Percentiles rank a stretch among this genome's conserved stretches.
Evolutionary conservation across 2,329 filamentous ascomycete species (phyloP).

Genomic region (Immersiporthe knoxdaviesiana): DNA sequence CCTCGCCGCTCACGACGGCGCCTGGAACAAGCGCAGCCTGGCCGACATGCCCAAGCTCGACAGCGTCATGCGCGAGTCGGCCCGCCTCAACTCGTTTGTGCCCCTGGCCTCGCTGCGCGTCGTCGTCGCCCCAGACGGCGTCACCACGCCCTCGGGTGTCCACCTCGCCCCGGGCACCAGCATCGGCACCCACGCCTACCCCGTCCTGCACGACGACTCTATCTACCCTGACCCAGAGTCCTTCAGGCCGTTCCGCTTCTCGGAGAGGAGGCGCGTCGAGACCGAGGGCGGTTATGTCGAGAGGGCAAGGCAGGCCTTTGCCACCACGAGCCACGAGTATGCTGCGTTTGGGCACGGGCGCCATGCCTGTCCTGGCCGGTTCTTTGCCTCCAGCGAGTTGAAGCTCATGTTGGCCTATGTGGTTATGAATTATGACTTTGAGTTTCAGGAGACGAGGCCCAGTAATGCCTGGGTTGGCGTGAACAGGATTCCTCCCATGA

Average conservation of each 20-base stretch:
- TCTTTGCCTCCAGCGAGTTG: constrained; percentile 43
- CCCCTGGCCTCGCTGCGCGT: constrained; percentile 42
- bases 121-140: constrained; percentile 40
- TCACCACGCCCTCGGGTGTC: constrained; percentile 40
- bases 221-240: constrained; percentile 39
- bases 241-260: constrained; percentile 46
- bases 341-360: constrained; percentile 44
- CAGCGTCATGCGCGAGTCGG: constrained; percentile 47
- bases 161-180: constrained; percentile 41
- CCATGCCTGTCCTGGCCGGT: constrained; percentile 44
- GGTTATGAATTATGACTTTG: constrained; percentile 35
- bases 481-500: constrained; percentile 28
- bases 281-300: not conserved
- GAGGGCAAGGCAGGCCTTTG: constrained; percentile 28
- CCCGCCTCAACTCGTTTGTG: constrained; percentile 45
- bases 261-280: constrained; percentile 2
- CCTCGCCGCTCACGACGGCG: constrained; percentile 26
- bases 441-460: constrained; percentile 29
- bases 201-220: constrained; percentile 39
- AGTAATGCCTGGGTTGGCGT: constrained; percentile 22
- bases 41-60: constrained; percentile 44
- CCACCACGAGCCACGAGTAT: constrained; percentile 31
- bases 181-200: constrained; percentile 41
- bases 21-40: constrained; percentile 43
- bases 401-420: constrained; percentile 38